Evolutionary conservation across 2,329 filamentous ascomycete species (phyloP).

Genomic region (Corinectria fuckeliana): DNA sequence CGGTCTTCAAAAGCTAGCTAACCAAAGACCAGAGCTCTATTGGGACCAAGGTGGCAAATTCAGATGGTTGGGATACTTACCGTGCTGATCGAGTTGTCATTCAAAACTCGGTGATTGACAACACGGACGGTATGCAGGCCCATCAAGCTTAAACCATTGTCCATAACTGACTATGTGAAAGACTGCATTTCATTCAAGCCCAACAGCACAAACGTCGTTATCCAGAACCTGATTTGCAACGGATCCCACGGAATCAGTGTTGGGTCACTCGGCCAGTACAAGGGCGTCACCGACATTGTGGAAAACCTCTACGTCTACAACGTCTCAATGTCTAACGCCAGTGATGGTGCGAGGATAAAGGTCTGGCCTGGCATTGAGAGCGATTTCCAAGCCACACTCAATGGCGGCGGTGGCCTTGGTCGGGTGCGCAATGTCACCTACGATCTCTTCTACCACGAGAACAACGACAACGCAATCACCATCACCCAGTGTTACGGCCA

Average conservation of each 20-base stretch:
- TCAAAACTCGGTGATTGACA: constrained; percentile 64
- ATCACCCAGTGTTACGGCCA: constrained; percentile 40
- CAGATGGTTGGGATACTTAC: constrained; percentile 71
- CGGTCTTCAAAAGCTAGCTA: not conserved
- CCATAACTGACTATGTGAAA: not conserved
- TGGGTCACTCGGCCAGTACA: constrained; percentile 74
- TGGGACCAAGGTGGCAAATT: constrained; percentile 54
- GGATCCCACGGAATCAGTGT: constrained; percentile 76
- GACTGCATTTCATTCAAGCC: constrained; percentile 79
- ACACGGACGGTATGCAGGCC: constrained; percentile 29
- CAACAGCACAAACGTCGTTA: constrained; percentile 71
- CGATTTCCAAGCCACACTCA: constrained; percentile 54
- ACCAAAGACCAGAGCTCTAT: constrained; percentile 22
- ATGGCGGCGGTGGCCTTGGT: constrained; percentile 62
- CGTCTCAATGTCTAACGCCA: constrained; percentile 63
- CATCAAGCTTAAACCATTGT: not conserved
- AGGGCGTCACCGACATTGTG: constrained; percentile 68
- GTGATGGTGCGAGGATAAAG: constrained; percentile 74
- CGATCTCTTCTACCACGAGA: constrained; percentile 63
- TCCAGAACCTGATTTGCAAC: constrained; percentile 71
- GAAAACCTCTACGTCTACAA: constrained; percentile 72
- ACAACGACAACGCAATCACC: constrained; percentile 58
- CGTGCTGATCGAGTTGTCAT: constrained; percentile 68
- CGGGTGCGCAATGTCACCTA: constrained; percentile 72
- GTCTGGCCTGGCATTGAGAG: constrained; percentile 66